Evolutionary conservation across 2,329 filamentous ascomycete genomes (phyloP).

Genomic region (Fusarium sulawesiense): DNA sequence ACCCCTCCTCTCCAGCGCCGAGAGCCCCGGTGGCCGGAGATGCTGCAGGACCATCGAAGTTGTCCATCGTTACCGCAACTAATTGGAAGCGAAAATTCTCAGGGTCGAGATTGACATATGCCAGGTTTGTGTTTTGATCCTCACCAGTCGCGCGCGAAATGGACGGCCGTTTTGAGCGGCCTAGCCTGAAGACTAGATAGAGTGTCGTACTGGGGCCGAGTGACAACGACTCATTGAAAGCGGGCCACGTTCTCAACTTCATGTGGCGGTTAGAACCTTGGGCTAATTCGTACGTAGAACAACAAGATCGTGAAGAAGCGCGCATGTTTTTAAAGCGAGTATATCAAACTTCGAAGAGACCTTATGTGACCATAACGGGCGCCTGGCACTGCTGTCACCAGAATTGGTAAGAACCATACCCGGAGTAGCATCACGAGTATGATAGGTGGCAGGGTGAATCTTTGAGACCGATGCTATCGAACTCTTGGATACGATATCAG

Average conservation of each 20-base stretch:
- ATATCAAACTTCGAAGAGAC: constrained; percentile 16
- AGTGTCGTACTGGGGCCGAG: constrained; percentile 40
- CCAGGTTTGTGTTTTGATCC: constrained; percentile 31
- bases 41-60: constrained; percentile 33
- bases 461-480: neutral
- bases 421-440: constrained; percentile 21
- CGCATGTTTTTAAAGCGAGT: constrained; percentile 24
- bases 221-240: constrained; percentile 47
- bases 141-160: constrained; percentile 43
- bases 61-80: constrained; percentile 32
- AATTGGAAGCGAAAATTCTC: constrained; percentile 42
- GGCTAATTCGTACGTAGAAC: constrained; percentile 30
- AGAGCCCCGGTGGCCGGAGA: constrained; percentile 34
- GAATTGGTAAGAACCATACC: constrained; percentile 1
- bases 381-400: neutral
- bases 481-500: constrained; percentile 12
- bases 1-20: constrained; percentile 34
- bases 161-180: constrained; percentile 41
- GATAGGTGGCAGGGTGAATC: neutral
- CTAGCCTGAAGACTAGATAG: constrained; percentile 38
- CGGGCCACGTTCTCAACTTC: constrained; percentile 48
- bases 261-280: constrained; percentile 44
- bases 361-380: constrained; percentile 2
- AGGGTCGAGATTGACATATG: constrained; percentile 32
- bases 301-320: constrained; percentile 29